Evolutionary conservation across 129 eudicot species (phyloP).

Genomic region (Helianthus tuberosus): DNA sequence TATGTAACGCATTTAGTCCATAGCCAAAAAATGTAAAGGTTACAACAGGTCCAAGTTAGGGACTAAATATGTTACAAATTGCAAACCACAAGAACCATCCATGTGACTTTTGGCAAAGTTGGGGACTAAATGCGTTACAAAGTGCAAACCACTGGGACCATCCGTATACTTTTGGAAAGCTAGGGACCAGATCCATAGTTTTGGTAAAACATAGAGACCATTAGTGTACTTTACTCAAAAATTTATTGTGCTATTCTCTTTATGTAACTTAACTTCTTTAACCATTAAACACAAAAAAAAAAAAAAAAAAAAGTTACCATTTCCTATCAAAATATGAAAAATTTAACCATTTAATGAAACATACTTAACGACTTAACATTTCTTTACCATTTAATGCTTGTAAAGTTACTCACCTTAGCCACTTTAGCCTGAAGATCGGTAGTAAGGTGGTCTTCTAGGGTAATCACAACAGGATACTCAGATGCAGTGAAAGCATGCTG

Average conservation of each 20-base stretch:
- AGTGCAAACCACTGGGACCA: too few relatives aligned
- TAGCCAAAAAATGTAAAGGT: too few relatives aligned
- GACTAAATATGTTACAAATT: too few relatives aligned
- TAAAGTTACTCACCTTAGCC: conserved; percentile 59
- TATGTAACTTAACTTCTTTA: background rate
- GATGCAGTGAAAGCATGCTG: conserved; percentile 83
- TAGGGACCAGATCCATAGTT: too few relatives aligned
- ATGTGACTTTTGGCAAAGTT: too few relatives aligned
- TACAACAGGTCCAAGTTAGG: too few relatives aligned
- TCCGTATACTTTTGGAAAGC: too few relatives aligned
- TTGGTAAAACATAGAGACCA: too few relatives aligned
- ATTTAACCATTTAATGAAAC: background rate
- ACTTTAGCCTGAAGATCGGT: conserved; percentile 86
- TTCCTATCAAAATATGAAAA: background rate
- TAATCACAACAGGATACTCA: conserved; percentile 88
- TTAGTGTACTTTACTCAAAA: background rate
- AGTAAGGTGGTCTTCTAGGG: conserved; percentile 96
- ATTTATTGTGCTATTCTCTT: background rate
- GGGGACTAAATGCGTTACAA: too few relatives aligned
- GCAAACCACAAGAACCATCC: too few relatives aligned
- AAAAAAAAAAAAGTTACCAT: background rate
- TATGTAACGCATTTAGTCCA: too few relatives aligned
- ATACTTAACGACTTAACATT: background rate
- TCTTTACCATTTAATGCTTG: background rate
- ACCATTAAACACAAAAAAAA: background rate